Evolutionary conservation across 1,284 basidiomycete species (phyloP).

Genomic region (Neonothopanus nambi): DNA sequence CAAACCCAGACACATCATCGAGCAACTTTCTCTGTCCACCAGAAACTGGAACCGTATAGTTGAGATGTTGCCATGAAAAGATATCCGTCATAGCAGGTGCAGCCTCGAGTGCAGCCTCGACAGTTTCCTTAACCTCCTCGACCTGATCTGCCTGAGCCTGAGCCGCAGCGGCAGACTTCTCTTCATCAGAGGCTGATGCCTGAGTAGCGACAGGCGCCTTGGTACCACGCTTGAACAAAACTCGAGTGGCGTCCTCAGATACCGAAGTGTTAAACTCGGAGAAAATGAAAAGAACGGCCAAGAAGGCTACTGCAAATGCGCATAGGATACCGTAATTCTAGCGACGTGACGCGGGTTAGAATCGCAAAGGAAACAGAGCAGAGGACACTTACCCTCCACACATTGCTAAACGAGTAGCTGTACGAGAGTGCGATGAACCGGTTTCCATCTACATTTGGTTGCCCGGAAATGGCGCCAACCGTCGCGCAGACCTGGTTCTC

Average conservation of each 20-base stretch:
- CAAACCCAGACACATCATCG: conserved; percentile 79
- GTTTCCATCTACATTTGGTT: conserved; percentile 47
- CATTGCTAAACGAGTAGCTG: conserved; percentile 57
- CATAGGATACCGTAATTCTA: conserved; percentile 56
- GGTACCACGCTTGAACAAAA: conserved; percentile 42
- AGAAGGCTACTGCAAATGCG: conserved; percentile 50
- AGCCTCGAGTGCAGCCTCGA: conserved; percentile 16
- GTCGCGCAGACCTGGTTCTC: conserved; percentile 64
- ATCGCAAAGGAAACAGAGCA: conserved; percentile 5
- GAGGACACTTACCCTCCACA: conserved; percentile 62
- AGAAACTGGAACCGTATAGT: conserved; percentile 65
- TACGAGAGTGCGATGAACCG: conserved; percentile 61
- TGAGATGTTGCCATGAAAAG: conserved; percentile 62
- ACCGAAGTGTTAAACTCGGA: conserved; percentile 45
- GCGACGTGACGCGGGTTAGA: not conserved
- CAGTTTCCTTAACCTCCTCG: conserved; percentile 7
- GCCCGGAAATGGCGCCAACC: conserved; percentile 52
- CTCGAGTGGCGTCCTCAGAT: conserved; percentile 32
- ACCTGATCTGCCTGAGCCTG: conserved; percentile 15
- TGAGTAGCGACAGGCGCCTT: conserved; percentile 19
- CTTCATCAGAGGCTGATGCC: conserved; percentile 21
- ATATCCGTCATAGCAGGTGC: conserved; percentile 35
- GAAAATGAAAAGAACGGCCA: conserved; percentile 49
- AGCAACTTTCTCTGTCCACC: conserved; percentile 50
- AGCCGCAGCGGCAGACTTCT: conserved; percentile 24